Base-by-base conservation (phyloP, 2,329 filamentous ascomycete species). In the Alternaria angustiovoidea region DNA sequence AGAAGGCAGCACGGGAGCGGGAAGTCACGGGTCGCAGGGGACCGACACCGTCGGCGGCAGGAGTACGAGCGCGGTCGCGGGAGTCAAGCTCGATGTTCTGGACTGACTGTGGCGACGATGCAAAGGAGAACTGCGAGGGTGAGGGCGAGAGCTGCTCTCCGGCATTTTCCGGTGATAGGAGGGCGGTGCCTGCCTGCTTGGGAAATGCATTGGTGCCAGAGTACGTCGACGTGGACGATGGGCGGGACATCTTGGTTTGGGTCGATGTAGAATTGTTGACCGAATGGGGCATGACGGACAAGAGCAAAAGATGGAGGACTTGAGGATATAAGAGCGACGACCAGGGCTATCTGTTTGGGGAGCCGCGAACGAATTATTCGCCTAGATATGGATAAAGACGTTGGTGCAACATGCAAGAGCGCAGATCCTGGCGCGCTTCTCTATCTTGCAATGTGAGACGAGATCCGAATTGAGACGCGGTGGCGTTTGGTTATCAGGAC, bases 81-180 rank as follows among this genome's bases (percentile, higher is more conserved):
- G 57, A 28, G 41, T 53, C 60, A 39, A 62, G 63, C 26, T 72
- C 70, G 7, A 60, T 54, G 43, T 64, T 66, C 32, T 71, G 66
- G 12, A 75, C 62, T 22, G 76, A 77, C 32, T 66, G 72, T 24
- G 73, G 72, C 14, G 74, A 73, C 28, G 71, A 75, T 34, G 75
- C 71, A 59, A 78, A 78, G 42, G 77, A 79, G 49, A 79, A 76
- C 22, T 72, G 76, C 24, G 77, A 78, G 9, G 71, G 68, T n/a
- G 75, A 69, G 43, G 76, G 76, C 30, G 76, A 77, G 38, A 73
- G 69, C n/a, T 73, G 73, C 36, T 68, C 69, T 26, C 55, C 71
- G 51, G 57, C 55, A 18, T 68, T 54, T 28, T 76, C 73, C 51
- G 75, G 75, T 16, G 63, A 51, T 46, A 74, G 65, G 54, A 77